Conservation (phyloP, 1,139 yeast species). For the Magnusiomyces clavatus region DNA sequence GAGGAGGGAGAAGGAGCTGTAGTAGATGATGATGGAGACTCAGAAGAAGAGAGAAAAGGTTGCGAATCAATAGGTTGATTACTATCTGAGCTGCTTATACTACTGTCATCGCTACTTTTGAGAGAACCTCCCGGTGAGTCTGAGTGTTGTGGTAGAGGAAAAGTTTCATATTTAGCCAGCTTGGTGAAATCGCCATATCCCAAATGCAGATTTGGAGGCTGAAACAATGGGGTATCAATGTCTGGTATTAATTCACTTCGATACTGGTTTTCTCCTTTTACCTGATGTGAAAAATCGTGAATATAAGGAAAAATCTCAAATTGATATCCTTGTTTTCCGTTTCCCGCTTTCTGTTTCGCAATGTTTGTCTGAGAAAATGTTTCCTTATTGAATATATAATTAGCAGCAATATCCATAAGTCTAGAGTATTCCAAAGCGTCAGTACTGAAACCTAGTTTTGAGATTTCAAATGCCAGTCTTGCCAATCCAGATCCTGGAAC, state of each 20-base stretch:
- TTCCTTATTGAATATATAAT: conserved; percentile 37
- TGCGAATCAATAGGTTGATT: not conserved
- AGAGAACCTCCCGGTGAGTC: too few species aligned
- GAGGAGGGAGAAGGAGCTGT: too few species aligned
- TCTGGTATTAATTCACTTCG: conserved; percentile 36
- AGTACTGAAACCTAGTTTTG: conserved; percentile 41
- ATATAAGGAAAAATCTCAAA: conserved; percentile 47
- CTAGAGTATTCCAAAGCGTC: conserved; percentile 68
- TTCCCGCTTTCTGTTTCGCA: not conserved
- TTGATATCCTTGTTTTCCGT: conserved; percentile 8
- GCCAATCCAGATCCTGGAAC: conserved; percentile 83
- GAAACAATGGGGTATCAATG: conserved; percentile 1
- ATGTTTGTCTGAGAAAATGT: not conserved
- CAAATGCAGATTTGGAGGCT: conserved; percentile 38
- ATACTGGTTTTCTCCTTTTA: conserved; percentile 42
- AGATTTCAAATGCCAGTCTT: conserved; percentile 56
- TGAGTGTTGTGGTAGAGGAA: too few species aligned
- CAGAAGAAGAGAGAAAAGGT: not conserved
- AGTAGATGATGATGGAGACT: not conserved
- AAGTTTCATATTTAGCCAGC: conserved; percentile 1
- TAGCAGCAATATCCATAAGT: conserved; percentile 62
- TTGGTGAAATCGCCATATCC: conserved; percentile 59
- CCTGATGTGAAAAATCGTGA: conserved; percentile 67
- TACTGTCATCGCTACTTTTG: too few species aligned
- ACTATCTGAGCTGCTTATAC: too few species aligned